Conservation (phyloP, 208 protist genomes). For the Endotrypanum monterogeii region DNA sequence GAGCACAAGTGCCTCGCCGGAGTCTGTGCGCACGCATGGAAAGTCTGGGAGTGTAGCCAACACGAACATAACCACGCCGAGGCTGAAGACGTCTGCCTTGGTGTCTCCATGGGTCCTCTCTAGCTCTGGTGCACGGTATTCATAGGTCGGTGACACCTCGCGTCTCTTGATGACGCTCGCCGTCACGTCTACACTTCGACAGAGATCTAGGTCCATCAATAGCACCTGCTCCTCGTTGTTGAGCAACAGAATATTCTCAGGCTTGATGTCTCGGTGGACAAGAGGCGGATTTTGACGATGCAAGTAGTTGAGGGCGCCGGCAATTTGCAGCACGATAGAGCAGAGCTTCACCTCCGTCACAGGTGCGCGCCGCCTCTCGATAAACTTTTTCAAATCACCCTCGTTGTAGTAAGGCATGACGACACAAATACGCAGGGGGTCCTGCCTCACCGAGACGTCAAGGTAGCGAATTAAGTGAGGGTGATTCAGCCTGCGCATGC, state of each 20-base stretch:
- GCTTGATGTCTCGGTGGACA: constrained; percentile 90
- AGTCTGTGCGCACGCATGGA: constrained; percentile 50
- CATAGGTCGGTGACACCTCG: constrained; percentile 58
- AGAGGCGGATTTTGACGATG: constrained; percentile 78
- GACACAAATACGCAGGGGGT: constrained; percentile 64
- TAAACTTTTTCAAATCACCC: constrained; percentile 70
- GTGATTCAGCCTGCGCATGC: constrained; percentile 73
- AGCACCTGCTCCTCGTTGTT: constrained; percentile 84
- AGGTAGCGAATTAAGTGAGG: constrained; percentile 85
- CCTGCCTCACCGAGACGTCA: constrained; percentile 58
- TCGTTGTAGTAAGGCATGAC: constrained; percentile 88
- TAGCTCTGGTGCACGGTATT: constrained; percentile 81
- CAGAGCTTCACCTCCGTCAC: constrained; percentile 70
- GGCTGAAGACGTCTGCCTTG: constrained; percentile 87
- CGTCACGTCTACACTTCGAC: constrained; percentile 52
- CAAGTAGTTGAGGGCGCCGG: constrained; percentile 76
- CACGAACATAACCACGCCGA: constrained; percentile 81
- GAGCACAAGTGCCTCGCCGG: constrained; percentile 54
- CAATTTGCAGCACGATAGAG: constrained; percentile 82
- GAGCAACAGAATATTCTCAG: constrained; percentile 86
- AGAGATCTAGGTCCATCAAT: constrained; percentile 88
- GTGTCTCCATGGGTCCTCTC: constrained; percentile 43
- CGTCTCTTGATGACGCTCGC: constrained; percentile 45
- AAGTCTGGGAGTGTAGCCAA: constrained; percentile 81
- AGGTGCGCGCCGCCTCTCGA: constrained; percentile 51